Conservation (phyloP, 169 alveolate genomes). For the Ichthyophthirius multifiliis region DNA sequence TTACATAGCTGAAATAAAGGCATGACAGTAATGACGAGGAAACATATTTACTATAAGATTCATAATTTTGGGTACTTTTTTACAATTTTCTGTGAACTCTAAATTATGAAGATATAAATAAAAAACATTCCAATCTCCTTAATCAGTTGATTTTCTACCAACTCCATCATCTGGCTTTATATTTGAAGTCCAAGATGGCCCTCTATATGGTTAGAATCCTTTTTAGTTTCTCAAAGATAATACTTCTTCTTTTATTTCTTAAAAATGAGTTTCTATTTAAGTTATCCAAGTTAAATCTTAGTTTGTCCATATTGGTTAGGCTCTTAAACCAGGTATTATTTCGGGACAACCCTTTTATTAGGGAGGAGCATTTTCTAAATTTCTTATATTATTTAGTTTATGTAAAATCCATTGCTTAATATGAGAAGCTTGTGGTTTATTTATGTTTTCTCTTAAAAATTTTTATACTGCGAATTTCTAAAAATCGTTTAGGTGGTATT, state of each 20-base stretch:
- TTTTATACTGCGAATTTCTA: background rate
- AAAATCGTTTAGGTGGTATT: background rate
- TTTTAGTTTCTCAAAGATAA: slow-evolving; percentile 32
- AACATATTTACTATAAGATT: slow-evolving; percentile 47
- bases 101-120: slow-evolving; percentile 68
- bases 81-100: slow-evolving; percentile 63
- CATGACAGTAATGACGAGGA: slow-evolving; percentile 48
- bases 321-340: slow-evolving; percentile 63
- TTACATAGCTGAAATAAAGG: slow-evolving; percentile 68
- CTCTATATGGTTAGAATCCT: slow-evolving; percentile 75
- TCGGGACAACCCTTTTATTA: slow-evolving; percentile 74
- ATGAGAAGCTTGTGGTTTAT: slow-evolving; percentile 37
- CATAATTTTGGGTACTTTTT: slow-evolving; percentile 63
- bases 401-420: slow-evolving; percentile 61
- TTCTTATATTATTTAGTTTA: slow-evolving; percentile 33
- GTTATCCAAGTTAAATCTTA: slow-evolving; percentile 55
- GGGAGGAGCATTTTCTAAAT: slow-evolving; percentile 46
- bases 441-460: slow-evolving; percentile 9
- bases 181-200: slow-evolving; percentile 71
- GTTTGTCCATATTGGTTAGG: slow-evolving; percentile 61
- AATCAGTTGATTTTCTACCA: slow-evolving; percentile 58
- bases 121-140: slow-evolving; percentile 78
- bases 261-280: slow-evolving; percentile 34
- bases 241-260: slow-evolving; percentile 51
- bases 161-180: slow-evolving; percentile 52